phyloP scores from a whole-genome alignment of 345 rosid genomes.

The Hibiscus mutabilis region DNA sequence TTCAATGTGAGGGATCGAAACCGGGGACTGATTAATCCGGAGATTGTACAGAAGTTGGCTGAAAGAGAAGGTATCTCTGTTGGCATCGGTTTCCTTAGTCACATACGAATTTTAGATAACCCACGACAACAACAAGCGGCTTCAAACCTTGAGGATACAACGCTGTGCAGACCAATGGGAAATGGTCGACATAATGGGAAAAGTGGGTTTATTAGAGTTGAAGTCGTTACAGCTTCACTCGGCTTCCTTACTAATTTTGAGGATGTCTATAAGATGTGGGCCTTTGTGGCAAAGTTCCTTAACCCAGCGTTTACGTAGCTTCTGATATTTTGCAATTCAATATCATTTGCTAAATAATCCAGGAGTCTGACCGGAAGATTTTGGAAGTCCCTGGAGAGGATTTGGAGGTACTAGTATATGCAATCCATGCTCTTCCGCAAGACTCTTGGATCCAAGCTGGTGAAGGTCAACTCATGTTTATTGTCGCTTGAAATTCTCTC shows the following conservation, averaged over 20 bases:
- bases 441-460: slow-evolving; percentile 28
- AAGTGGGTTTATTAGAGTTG: slow-evolving; percentile 61
- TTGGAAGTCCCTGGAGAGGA: slow-evolving; percentile 14
- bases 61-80: slow-evolving; percentile 88
- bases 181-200: slow-evolving; percentile 51
- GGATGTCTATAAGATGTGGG: slow-evolving; percentile 91
- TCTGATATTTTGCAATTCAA: not conserved
- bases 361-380: slow-evolving; percentile 31
- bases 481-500: slow-evolving; percentile 25
- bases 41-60: slow-evolving; percentile 82
- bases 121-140: slow-evolving; percentile 44
- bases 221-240: slow-evolving; percentile 93
- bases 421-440: slow-evolving; percentile 25
- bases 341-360: slow-evolving; percentile 8
- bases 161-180: slow-evolving; percentile 66
- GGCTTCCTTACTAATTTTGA: slow-evolving; percentile 95
- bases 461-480: slow-evolving; percentile 50
- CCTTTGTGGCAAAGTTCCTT: slow-evolving; percentile 83
- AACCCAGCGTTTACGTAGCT: slow-evolving; percentile 51
- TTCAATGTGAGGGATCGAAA: slow-evolving; percentile 72
- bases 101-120: slow-evolving; percentile 59
- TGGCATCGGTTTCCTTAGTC: slow-evolving; percentile 87
- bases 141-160: slow-evolving; percentile 43
- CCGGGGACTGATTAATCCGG: slow-evolving; percentile 77
- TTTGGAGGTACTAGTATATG: slow-evolving; percentile 1